Percentiles rank a stretch among this genome's conserved stretches.
Evolutionary conservation across 306 rosid genomes (phyloP).

Genomic region (Vicia faba): DNA sequence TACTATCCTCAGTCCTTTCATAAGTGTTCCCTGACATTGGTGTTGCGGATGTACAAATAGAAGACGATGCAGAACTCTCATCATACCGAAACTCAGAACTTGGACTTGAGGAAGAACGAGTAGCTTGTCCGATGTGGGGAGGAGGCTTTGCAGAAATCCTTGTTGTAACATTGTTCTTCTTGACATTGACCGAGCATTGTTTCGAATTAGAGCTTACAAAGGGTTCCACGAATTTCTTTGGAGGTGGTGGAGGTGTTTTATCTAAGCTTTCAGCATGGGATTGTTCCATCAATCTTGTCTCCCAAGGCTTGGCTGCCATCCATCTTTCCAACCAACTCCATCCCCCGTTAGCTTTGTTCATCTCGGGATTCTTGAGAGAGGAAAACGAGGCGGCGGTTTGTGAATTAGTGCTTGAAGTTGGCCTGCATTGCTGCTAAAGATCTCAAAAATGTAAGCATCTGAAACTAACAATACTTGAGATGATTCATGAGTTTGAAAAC

Average conservation of each 20-base stretch:
- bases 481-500: neutral
- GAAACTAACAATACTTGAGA: neutral
- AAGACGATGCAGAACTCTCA: slow-evolving; percentile 91
- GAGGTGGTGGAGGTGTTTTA: slow-evolving; percentile 68
- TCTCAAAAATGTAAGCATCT: neutral
- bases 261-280: slow-evolving; percentile 53
- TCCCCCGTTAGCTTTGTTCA: slow-evolving; percentile 73
- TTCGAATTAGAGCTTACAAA: slow-evolving; percentile 47
- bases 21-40: slow-evolving; percentile 76
- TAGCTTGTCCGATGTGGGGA: slow-evolving; percentile 58
- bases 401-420: slow-evolving; percentile 51
- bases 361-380: slow-evolving; percentile 54
- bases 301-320: slow-evolving; percentile 99
- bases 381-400: slow-evolving; percentile 40
- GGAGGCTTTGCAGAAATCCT: slow-evolving; percentile 92
- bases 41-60: slow-evolving; percentile 81
- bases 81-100: slow-evolving; percentile 84
- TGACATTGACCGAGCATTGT: slow-evolving; percentile 57
- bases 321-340: slow-evolving; percentile 99
- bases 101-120: slow-evolving; percentile 90
- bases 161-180: slow-evolving; percentile 83
- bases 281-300: slow-evolving; percentile 86
- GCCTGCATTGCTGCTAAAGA: slow-evolving; percentile 84
- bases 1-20: slow-evolving; percentile 76
- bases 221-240: slow-evolving; percentile 58